These are phyloP conservation scores for Hypoxylon cercidicola DNA, from an alignment of 495 filamentous ascomycete species.

Conservation along the genomic window DNA sequence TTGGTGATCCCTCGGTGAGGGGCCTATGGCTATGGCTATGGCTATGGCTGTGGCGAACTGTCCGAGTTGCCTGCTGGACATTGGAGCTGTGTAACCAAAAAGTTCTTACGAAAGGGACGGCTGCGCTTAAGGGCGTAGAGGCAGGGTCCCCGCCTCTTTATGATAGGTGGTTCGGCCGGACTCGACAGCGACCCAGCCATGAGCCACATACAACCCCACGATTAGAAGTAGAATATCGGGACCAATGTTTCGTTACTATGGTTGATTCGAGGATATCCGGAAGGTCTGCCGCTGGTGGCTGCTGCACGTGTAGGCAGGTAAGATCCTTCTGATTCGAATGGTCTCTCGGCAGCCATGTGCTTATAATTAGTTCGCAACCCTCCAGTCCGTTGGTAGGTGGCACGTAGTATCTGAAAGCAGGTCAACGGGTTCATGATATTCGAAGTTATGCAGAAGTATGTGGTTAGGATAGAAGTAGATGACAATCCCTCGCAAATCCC, in stretches of 20 bases:
- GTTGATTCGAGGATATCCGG: constrained; percentile 22
- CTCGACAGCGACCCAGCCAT: constrained; percentile 6
- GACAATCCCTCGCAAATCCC: constrained; percentile 10
- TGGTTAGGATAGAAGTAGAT: neutral
- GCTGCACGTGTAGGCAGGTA: constrained; percentile 17
- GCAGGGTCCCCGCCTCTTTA: neutral
- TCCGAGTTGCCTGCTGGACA: neutral
- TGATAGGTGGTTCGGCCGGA: constrained; percentile 3
- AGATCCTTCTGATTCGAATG: constrained; percentile 29
- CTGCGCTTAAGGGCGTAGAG: constrained; percentile 1
- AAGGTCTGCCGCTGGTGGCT: constrained; percentile 15
- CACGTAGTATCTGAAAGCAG: constrained; percentile 25
- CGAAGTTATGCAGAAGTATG: constrained; percentile 27
- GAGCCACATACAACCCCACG: constrained; percentile 24
- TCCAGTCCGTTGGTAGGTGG: neutral
- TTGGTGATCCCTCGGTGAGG: constrained; percentile 5
- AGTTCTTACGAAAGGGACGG: neutral
- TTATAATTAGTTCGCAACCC: constrained; percentile 30
- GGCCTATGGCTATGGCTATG: neutral
- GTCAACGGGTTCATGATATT: constrained; percentile 3
- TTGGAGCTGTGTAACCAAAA: neutral
- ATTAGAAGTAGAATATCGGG: constrained; percentile 22
- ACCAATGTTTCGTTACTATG: constrained; percentile 10
- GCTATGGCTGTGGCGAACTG: neutral
- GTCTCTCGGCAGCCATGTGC: constrained; percentile 11